Percentiles rank a stretch among this genome's conserved stretches.
phyloP scores from a whole-genome alignment of 305 asterid species.

The Rubia peregrina region DNA sequence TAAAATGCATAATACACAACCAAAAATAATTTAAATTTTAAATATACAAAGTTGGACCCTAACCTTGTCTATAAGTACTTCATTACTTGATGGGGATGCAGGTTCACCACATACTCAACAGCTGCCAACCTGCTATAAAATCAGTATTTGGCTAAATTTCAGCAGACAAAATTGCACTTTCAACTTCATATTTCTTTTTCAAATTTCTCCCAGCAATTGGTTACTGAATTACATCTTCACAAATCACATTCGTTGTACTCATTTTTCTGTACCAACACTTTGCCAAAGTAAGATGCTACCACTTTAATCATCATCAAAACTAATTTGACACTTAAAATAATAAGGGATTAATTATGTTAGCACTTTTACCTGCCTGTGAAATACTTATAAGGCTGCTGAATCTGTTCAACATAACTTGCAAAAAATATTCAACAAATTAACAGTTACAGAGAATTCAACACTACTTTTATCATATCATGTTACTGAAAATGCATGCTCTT shows the following conservation, averaged over 20 bases:
- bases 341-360: not conserved
- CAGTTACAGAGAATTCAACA: not conserved
- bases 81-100: no score
- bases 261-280: not conserved
- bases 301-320: not conserved
- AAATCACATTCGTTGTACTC: not conserved
- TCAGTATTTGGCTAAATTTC: slow-evolving; percentile 7
- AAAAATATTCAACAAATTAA: not conserved
- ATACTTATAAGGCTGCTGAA: slow-evolving; percentile 51
- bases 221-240: not conserved
- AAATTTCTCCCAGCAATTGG: not conserved
- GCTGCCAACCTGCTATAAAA: slow-evolving; percentile 58
- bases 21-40: no score
- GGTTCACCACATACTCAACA: slow-evolving; percentile 64
- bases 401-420: slow-evolving; percentile 57
- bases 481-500: not conserved
- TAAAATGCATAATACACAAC: no score
- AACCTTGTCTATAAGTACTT: no score
- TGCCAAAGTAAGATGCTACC: not conserved
- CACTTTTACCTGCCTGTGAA: slow-evolving; percentile 76
- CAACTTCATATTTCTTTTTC: not conserved
- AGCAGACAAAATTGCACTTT: not conserved
- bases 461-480: not conserved
- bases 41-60: no score
- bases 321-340: not conserved